Evolutionary conservation across 2,329 filamentous ascomycete genomes (phyloP), one percentile per base, ranked within the genome.

Genomic region (Epichloe festucae): DNA sequence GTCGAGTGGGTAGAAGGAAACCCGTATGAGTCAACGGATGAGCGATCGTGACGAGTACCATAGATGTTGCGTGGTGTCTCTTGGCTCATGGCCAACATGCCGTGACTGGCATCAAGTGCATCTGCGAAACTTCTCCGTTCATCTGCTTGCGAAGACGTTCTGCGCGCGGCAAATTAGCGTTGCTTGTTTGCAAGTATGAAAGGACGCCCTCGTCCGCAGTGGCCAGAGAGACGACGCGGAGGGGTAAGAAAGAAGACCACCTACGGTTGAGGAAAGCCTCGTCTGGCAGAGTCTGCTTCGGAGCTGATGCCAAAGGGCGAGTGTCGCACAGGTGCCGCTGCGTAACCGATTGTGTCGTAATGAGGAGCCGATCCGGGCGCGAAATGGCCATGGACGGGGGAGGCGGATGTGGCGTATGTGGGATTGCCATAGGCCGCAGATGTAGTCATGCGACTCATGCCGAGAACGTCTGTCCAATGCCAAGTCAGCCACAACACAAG

Each of bases 51-150:
- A 55, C 76, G 72, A 57, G 79, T 77, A 55, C 85, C 88, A 63
- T 95, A 95, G 61, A 95, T 88, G 65, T 91, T 93, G 55, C 90
- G 77, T 12, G 90, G 89, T 1, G 89, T 95, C 61, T 96, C 89
- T 70, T 96, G 89, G 77, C 88, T 95, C 78, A 97, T 87, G 39
- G 89, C 89, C 27, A 96, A 79, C 87, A 97, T 96, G 59, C 89
- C 89, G 55, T 93, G 86, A 65, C 89, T 90, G 23, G 90, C 90
- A 66, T 96, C 91, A 52, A 97, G 81, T 31, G 89, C 88, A 64
- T 96, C 91, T 58, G 85, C 87, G 66, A 90, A 94, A 60, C 83
- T 85, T 59, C 84, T 67, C 74, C 82, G 64, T 70, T 79, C 72
- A 70, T 78, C 66, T 69, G 67, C 64, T 19, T 65, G 73, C 49